phyloP scores from a whole-genome alignment of 306 rosid genomes.

The Vigna trinervia region DNA sequence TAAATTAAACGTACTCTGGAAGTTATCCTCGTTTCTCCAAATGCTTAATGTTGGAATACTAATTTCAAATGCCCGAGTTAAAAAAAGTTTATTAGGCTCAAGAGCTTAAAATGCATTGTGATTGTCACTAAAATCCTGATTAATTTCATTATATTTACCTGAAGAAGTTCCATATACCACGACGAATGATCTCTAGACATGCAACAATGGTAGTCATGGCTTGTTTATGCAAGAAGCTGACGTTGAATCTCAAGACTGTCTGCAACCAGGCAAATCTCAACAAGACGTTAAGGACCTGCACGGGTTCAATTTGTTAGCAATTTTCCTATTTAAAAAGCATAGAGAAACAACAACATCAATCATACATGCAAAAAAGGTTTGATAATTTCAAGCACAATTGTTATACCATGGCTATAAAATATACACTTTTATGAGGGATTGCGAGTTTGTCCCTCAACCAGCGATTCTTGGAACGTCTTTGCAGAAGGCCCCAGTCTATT shows the following conservation, averaged over 20 bases:
- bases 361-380: not conserved
- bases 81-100: not conserved
- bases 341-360: constrained; percentile 2
- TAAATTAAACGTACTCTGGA: not conserved
- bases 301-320: constrained; percentile 3
- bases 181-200: constrained; percentile 71
- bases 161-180: constrained; percentile 84
- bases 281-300: constrained; percentile 69
- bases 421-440: constrained; percentile 54
- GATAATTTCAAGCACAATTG: not conserved
- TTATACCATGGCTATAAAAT: constrained; percentile 70
- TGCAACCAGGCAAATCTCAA: constrained; percentile 82
- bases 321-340: not conserved
- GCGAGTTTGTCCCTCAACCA: constrained; percentile 78
- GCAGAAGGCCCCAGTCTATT: constrained; percentile 80
- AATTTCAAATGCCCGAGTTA: not conserved
- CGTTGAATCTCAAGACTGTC: constrained; percentile 54
- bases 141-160: constrained; percentile 45
- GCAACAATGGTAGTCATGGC: constrained; percentile 56
- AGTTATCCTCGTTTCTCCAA: not conserved
- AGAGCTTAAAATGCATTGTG: not conserved
- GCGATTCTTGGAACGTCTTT: constrained; percentile 63
- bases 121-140: not conserved
- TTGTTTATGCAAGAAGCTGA: constrained; percentile 51
- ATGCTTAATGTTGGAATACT: not conserved